Conservation (phyloP, 106 monocot genomes). For the Acorus gramineus region DNA sequence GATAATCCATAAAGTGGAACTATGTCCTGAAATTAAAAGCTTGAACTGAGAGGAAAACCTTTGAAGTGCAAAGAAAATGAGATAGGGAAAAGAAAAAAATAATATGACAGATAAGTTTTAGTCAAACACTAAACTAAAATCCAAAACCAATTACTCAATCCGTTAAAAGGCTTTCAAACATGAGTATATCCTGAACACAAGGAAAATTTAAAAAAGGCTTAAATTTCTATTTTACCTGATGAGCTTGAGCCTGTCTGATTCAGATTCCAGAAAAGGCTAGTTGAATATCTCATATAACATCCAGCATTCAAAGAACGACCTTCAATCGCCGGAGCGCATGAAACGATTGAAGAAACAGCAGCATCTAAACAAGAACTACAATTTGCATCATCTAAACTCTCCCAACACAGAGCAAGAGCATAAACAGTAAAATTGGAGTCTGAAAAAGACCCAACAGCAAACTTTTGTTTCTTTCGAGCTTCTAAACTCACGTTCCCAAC, state of each 20-base stretch:
- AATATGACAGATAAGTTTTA: too few relatives aligned
- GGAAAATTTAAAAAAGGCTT: too few relatives aligned
- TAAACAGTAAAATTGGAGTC: conserved; percentile 19
- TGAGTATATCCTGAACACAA: too few relatives aligned
- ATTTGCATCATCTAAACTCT: conserved; percentile 24
- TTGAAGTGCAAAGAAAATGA: too few relatives aligned
- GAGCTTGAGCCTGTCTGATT: conserved; percentile 18
- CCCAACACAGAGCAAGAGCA: conserved; percentile 52
- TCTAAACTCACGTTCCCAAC: conserved; percentile 28
- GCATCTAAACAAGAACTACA: conserved; percentile 36
- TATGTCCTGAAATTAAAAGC: conserved; percentile 4
- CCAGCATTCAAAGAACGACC: conserved; percentile 44
- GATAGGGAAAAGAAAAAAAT: too few relatives aligned
- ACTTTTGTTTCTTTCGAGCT: conserved; percentile 21
- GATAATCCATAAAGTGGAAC: conserved; percentile 19
- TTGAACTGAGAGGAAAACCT: too few relatives aligned
- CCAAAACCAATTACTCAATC: too few relatives aligned
- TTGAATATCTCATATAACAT: conserved; percentile 51
- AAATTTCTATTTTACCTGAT: conserved; percentile 15
- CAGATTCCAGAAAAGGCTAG: conserved; percentile 40
- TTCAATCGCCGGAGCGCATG: conserved; percentile 36
- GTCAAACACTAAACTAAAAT: too few relatives aligned
- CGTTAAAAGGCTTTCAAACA: too few relatives aligned
- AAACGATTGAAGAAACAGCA: conserved; percentile 25
- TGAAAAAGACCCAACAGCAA: conserved; percentile 30